phyloP scores from a whole-genome alignment of 768 basidiomycete genomes.

The Trametes gibbosa region DNA sequence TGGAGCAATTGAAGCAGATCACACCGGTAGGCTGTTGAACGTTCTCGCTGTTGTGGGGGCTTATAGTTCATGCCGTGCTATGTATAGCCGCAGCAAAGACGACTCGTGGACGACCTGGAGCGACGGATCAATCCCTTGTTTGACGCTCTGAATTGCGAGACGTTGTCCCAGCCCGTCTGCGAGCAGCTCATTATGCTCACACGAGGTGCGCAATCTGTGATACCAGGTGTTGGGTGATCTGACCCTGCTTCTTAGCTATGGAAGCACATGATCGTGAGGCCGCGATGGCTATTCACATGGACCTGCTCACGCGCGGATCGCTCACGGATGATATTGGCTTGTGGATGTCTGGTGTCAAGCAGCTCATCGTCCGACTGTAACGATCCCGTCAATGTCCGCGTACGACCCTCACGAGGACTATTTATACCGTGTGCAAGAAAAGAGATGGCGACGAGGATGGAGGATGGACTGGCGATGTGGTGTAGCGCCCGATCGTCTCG shows the following conservation, averaged over 20 bases:
- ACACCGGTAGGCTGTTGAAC: conserved; percentile 60
- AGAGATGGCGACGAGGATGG: conserved; percentile 4
- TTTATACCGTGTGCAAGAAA: conserved; percentile 11
- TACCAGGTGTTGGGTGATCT: background rate
- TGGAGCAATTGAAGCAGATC: conserved; percentile 67
- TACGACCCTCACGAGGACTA: background rate
- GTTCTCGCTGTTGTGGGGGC: background rate
- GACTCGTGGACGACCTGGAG: conserved; percentile 83
- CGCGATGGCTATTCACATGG: conserved; percentile 82
- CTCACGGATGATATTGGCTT: conserved; percentile 80
- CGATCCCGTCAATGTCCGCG: background rate
- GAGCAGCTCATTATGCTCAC: conserved; percentile 71
- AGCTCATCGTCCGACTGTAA: conserved; percentile 72
- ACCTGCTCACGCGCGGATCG: conserved; percentile 76
- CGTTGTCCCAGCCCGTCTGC: conserved; percentile 65
- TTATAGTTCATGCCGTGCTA: background rate
- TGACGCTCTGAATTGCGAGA: conserved; percentile 90
- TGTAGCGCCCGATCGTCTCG: conserved; percentile 14
- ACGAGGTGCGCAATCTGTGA: conserved; percentile 51
- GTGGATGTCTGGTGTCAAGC: conserved; percentile 90
- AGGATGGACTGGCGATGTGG: conserved; percentile 1
- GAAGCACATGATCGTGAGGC: conserved; percentile 70
- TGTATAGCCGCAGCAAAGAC: conserved; percentile 73
- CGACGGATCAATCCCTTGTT: conserved; percentile 82
- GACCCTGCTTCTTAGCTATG: conserved; percentile 58